Conservation (phyloP, 352 stramenopile genomes). For the Phytopythium mirpurense region DNA sequence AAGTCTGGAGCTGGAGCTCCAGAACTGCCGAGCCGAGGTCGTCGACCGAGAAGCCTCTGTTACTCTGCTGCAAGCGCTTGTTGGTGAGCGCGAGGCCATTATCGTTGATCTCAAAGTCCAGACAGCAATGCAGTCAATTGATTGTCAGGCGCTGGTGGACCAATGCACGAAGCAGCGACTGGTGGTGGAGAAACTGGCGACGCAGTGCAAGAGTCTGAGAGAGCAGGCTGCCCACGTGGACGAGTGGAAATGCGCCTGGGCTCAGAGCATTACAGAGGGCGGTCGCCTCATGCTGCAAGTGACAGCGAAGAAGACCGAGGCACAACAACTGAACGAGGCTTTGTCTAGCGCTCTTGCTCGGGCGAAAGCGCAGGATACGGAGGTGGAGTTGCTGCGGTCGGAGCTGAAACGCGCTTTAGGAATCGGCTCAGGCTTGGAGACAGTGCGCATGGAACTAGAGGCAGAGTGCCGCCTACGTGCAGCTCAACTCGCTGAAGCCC, state of each 20-base stretch:
- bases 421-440: background rate
- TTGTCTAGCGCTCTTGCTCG: background rate
- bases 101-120: background rate
- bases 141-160: background rate
- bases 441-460: background rate
- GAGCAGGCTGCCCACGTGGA: background rate
- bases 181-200: background rate
- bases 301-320: background rate
- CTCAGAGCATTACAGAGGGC: background rate
- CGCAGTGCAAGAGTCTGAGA: background rate
- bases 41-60: background rate
- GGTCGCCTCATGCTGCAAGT: background rate
- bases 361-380: background rate
- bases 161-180: background rate
- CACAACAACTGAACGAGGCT: background rate
- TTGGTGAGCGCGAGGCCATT: background rate
- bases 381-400: background rate
- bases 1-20: background rate
- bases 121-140: background rate
- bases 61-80: background rate
- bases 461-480: background rate
- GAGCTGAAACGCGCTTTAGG: background rate
- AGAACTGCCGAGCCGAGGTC: background rate
- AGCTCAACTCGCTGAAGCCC: background rate
- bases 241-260: background rate